Base-by-base conservation (phyloP, 2,329 filamentous ascomycete genomes). In the Thelonectria blattea region DNA sequence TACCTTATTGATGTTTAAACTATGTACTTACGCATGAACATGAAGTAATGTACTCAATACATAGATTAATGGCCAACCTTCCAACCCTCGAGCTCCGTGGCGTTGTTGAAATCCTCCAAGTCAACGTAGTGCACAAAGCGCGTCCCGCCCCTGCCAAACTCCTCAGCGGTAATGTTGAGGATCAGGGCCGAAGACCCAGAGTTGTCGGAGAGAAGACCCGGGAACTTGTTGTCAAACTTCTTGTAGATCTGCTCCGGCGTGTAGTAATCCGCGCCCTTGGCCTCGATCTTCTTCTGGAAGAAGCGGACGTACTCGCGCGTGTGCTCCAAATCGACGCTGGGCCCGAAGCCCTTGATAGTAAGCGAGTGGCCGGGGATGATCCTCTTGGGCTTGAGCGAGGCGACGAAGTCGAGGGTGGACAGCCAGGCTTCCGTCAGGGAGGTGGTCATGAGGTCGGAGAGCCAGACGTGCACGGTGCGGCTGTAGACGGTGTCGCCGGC, bases 401-500 rank as follows among this genome's bases (percentile, higher is more conserved):
- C 15, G 20, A 55, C 47, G n/a, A 49, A 50, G 11, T 60, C 56
- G 17, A 62, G 52, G 12, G 56, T 62, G 10, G 55, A 58, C 7
- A 62, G 18, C 62, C 62, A 64, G 4, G 59, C 32, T 18, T 52
- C 41, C 2, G 56, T 60, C 15, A 64, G 37, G 12, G 52, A 39
- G 4, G 52, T 37, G 1, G 62, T 34, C 5, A 59, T 22, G 17
- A 64, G 56, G 27, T 64, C 62, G 1, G 62, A 59, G 9, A 64
- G 52, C 59, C 59, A 64, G 8, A 60, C 34, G 17, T 64, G 60
- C 47, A 59, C 52, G 3, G 49, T 52, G 8, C 54, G 51, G 11
- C 62, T 56, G 20, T 64, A 64, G 7, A 62, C 56, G 12, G 53
- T 18, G 39, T 64, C 62, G 2, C 62, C 62, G 5, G 62, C 59